Conservation (phyloP, 2,329 filamentous ascomycete species). For the Sarocladium brachiariae region DNA sequence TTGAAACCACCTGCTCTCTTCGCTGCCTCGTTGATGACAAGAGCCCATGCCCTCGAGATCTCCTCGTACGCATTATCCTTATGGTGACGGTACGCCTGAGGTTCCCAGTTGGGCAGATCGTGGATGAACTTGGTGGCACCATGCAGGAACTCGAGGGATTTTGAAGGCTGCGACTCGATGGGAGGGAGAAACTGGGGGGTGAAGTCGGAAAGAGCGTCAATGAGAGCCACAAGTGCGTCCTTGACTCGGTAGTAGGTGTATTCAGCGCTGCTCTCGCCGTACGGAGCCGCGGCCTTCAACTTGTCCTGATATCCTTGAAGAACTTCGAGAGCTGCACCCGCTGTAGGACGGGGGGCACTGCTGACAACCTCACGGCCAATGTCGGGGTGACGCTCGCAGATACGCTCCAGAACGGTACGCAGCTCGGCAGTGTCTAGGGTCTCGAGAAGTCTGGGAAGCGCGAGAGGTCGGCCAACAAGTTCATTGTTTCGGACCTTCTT, state of each 20-base stretch:
- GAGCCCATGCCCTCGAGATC: constrained; percentile 85
- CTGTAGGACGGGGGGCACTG: constrained; percentile 80
- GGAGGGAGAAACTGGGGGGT: constrained; percentile 94
- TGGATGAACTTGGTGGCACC: constrained; percentile 87
- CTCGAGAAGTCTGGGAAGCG: constrained; percentile 73
- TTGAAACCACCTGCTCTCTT: constrained; percentile 89
- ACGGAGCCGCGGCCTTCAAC: constrained; percentile 75
- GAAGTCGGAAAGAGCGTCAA: constrained; percentile 88
- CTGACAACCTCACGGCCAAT: constrained; percentile 79
- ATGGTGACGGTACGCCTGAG: constrained; percentile 79
- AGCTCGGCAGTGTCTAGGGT: constrained; percentile 83
- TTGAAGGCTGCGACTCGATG: constrained; percentile 74
- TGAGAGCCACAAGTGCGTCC: constrained; percentile 68
- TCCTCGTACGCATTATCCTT: constrained; percentile 96
- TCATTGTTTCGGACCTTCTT: constrained; percentile 62
- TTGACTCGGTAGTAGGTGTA: constrained; percentile 93
- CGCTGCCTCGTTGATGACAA: constrained; percentile 83
- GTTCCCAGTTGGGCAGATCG: constrained; percentile 83
- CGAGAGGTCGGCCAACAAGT: constrained; percentile 49
- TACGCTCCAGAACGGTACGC: constrained; percentile 76
- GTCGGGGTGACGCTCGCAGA: constrained; percentile 83
- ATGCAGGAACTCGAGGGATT: constrained; percentile 82
- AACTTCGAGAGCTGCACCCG: constrained; percentile 71
- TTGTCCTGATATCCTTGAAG: constrained; percentile 74
- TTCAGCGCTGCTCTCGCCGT: constrained; percentile 78